Evolutionary conservation across 345 rosid species (phyloP), one percentile per base, ranked within the genome.

Genomic region (Citrus medica): DNA sequence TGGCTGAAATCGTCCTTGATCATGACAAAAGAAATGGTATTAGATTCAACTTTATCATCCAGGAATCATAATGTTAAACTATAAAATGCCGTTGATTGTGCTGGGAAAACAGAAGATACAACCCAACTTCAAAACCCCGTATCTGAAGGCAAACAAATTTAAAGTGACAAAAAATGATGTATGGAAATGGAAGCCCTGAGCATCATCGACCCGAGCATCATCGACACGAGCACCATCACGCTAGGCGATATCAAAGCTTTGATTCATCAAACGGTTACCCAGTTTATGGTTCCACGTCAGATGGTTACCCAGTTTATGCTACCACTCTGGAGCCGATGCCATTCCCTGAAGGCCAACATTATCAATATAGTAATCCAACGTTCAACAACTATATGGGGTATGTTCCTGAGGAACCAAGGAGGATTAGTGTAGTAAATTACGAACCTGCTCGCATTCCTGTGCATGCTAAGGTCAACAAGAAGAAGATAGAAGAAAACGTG

Each of bases 1-100:
- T 63, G 79, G 69, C 76, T 55, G 21, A 12, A 14, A 24, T 76
- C 16, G 8, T 28, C 72, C 55, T 58, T 32, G 68, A 59, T 27
- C 2, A 35, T 24, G 19, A 62, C 68, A 68, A 68, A 84, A 71
- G 78, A 53, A 12, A 73, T 81, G 24, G 88, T 10, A 87, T 82
- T 17, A 61, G 87, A 84, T 87, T 84, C 88, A 0, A 16, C 38
- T 66, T 64, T 69, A 83, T 82, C 90, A 33, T 73, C 21, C 59
- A 5, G 48, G 74, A 67, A 73, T 32, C n/a, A n/a, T 7, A 40
- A 27, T 6, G 40, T 55, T 74, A 21, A 19, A 61, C 76, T 81
- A 81, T 83, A 85, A 80, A 81, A 32, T 77, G 70, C 67, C 28
- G 60, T 51, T 33, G 35, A 37, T 38, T 40, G 66, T 60, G 22